A percentile compares a stretch with the other conserved stretches of the same genome.
These are phyloP conservation scores for Rhodamnia argentea DNA, from an alignment of 345 rosid species.

Conservation along the genomic window DNA sequence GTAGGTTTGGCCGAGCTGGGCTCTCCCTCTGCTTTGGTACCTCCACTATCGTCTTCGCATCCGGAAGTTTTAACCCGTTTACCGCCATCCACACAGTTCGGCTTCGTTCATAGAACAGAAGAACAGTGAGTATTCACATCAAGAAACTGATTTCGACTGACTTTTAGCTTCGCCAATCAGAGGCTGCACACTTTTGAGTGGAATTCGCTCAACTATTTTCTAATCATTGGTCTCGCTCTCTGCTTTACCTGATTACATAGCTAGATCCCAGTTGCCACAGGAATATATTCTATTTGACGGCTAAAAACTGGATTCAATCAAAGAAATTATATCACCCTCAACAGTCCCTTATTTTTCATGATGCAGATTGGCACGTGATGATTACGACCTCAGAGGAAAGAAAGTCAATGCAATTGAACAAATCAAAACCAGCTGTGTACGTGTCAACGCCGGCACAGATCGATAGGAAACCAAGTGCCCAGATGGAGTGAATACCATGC, in stretches of 20 bases:
- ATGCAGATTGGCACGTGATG: background rate
- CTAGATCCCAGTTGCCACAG: background rate
- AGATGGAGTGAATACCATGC: constrained; percentile 2
- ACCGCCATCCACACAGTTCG: constrained; percentile 21
- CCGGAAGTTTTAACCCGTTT: constrained; percentile 41
- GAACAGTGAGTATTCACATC: background rate
- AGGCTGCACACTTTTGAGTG: background rate
- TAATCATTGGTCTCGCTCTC: background rate
- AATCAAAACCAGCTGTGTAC: background rate
- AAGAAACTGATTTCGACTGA: background rate
- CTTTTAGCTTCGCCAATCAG: background rate
- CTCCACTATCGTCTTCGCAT: constrained; percentile 26
- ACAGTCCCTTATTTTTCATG: background rate
- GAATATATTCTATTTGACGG: background rate
- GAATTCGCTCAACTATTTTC: background rate
- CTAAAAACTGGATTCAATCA: background rate
- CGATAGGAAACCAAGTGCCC: background rate
- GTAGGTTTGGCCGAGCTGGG: constrained; percentile 40
- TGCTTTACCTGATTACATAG: background rate
- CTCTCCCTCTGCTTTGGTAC: constrained; percentile 25
- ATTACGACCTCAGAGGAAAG: background rate
- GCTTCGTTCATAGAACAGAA: background rate
- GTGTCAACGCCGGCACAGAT: background rate
- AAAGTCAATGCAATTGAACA: background rate
- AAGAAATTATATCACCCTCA: background rate